Conservation (phyloP, 2,329 filamentous ascomycete genomes). For the Diaporthe sp. region DNA sequence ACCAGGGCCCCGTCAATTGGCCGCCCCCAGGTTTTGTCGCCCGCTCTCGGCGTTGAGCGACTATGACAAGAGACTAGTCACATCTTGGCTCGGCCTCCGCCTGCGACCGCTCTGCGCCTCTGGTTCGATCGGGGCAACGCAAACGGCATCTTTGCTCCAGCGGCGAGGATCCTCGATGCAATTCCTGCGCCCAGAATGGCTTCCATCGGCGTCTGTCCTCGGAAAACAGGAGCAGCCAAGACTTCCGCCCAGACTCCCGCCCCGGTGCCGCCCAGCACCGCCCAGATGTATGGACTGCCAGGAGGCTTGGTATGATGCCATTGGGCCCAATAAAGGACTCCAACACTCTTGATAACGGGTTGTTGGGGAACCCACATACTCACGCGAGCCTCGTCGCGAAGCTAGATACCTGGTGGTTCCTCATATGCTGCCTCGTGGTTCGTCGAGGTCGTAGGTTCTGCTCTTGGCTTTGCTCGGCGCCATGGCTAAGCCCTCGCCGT, state of each 20-base stretch:
- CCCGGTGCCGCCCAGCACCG: slow-evolving; percentile 31
- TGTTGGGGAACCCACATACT: slow-evolving; percentile 18
- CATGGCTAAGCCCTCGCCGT: slow-evolving; percentile 33
- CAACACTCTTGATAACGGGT: slow-evolving; percentile 4
- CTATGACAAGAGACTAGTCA: slow-evolving; percentile 28
- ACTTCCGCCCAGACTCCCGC: slow-evolving; percentile 33
- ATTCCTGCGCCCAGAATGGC: slow-evolving; percentile 25
- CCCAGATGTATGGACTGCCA: slow-evolving; percentile 17
- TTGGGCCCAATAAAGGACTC: slow-evolving; percentile 15
- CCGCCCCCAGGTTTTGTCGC: slow-evolving; percentile 4
- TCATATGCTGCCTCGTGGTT: slow-evolving; percentile 21
- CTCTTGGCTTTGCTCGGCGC: slow-evolving; percentile 39
- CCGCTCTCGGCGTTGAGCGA: slow-evolving; percentile 28
- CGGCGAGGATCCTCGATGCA: slow-evolving; percentile 21
- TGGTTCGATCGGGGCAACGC: slow-evolving; percentile 25
- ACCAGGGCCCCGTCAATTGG: slow-evolving; percentile 10
- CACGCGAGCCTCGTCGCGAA: slow-evolving; percentile 17
- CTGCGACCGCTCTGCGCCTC: slow-evolving; percentile 22
- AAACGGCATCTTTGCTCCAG: slow-evolving; percentile 27
- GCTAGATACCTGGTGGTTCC: slow-evolving; percentile 1
- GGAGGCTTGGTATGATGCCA: slow-evolving; percentile 31
- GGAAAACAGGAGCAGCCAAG: slow-evolving; percentile 26
- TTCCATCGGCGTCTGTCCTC: slow-evolving; percentile 29
- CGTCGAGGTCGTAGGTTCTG: neutral
- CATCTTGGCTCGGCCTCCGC: slow-evolving; percentile 27